phyloP scores from a whole-genome alignment of 345 rosid species.

The Salix udensis region DNA sequence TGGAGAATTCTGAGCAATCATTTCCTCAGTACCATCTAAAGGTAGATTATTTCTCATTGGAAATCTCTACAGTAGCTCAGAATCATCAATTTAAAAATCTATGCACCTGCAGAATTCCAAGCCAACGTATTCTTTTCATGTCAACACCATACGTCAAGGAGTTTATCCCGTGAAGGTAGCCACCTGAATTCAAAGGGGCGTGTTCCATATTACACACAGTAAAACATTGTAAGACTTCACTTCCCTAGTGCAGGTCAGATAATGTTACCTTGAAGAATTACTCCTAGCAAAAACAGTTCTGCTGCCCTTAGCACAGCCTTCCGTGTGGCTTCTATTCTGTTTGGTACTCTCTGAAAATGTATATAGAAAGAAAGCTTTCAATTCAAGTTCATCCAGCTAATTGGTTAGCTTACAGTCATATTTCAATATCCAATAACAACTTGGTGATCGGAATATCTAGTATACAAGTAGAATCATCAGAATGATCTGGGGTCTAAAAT shows the following conservation, averaged over 20 bases:
- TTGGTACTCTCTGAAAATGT: slow-evolving; percentile 34
- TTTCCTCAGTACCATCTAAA: neutral
- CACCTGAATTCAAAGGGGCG: slow-evolving; percentile 30
- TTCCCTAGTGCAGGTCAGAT: neutral
- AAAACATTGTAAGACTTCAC: neutral
- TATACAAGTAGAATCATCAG: too few species aligned
- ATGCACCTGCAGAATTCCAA: slow-evolving; percentile 47
- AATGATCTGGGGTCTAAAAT: too few species aligned
- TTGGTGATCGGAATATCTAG: too few species aligned
- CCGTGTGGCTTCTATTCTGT: slow-evolving; percentile 35
- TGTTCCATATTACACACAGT: neutral
- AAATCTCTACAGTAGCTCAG: neutral
- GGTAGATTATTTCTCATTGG: neutral
- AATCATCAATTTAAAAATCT: neutral
- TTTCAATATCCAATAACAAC: neutral
- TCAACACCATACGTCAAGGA: slow-evolving; percentile 46
- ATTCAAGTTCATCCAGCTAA: neutral
- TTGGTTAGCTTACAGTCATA: neutral
- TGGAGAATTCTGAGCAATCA: too few species aligned
- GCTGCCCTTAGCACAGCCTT: slow-evolving; percentile 35
- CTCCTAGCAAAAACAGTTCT: slow-evolving; percentile 40
- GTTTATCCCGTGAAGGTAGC: slow-evolving; percentile 42
- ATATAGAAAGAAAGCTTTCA: neutral
- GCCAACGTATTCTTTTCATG: slow-evolving; percentile 42
- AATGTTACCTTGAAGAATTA: slow-evolving; percentile 43